A percentile compares a stretch with the other conserved stretches of the same genome.
Evolutionary conservation across 768 basidiomycete species (phyloP).

Genomic region (Lentinula boryana): DNA sequence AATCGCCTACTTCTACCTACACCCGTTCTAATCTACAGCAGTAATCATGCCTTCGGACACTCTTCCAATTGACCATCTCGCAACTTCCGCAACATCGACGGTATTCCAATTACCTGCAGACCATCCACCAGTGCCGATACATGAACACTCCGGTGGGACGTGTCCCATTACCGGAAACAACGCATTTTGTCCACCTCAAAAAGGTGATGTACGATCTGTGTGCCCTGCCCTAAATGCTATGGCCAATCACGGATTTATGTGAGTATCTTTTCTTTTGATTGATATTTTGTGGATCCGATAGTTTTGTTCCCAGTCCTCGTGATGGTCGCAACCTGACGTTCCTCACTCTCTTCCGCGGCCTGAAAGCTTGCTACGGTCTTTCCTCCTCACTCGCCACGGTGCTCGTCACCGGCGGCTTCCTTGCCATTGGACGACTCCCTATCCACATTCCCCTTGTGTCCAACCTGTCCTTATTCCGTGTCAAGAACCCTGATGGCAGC

Average conservation of each 20-base stretch:
- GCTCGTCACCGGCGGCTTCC: slow-evolving; percentile 40
- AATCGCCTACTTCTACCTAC: not conserved
- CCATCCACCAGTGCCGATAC: slow-evolving; percentile 3
- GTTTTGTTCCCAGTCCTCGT: slow-evolving; percentile 32
- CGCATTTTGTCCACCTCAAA: slow-evolving; percentile 8
- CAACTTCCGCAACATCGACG: not conserved
- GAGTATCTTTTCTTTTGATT: slow-evolving; percentile 13
- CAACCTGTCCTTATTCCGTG: not conserved
- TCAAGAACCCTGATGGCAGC: slow-evolving; percentile 1
- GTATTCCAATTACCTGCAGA: not conserved
- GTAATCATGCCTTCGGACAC: not conserved
- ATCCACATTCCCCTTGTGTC: slow-evolving; percentile 23
- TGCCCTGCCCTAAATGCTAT: slow-evolving; percentile 48
- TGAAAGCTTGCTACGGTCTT: slow-evolving; percentile 46
- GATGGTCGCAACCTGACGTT: slow-evolving; percentile 45
- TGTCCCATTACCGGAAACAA: slow-evolving; percentile 4
- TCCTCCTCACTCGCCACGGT: slow-evolving; percentile 40
- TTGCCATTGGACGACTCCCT: slow-evolving; percentile 31
- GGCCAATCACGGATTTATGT: slow-evolving; percentile 49
- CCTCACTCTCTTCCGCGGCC: slow-evolving; percentile 30
- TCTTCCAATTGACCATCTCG: not conserved
- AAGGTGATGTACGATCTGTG: slow-evolving; percentile 33
- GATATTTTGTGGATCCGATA: not conserved
- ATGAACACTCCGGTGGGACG: not conserved
- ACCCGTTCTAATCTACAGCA: not conserved